Percentiles rank a stretch among this genome's conserved stretches.
Evolutionary conservation across 495 filamentous ascomycete genomes (phyloP).

Genomic region (Penicillium goetzii): DNA sequence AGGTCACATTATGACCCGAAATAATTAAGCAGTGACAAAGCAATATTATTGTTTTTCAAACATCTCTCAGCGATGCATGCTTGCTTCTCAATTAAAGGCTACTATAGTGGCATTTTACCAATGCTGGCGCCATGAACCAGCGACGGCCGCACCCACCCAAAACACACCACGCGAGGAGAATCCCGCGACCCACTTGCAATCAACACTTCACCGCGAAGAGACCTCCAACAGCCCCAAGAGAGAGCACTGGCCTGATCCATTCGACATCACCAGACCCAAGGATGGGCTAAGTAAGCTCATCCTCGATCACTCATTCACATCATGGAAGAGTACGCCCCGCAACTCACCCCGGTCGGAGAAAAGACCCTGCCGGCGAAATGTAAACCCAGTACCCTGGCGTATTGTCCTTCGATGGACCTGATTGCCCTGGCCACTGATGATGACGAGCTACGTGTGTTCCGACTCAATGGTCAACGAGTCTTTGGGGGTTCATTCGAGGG

Average conservation of each 20-base stretch:
- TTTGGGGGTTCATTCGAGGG: constrained; percentile 59
- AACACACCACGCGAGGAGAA: constrained; percentile 40
- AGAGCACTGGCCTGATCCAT: constrained; percentile 6
- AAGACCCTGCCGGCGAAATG: constrained; percentile 59
- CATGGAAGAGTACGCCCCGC: constrained; percentile 37
- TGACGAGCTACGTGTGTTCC: constrained; percentile 63
- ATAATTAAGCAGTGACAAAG: not conserved
- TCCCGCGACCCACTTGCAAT: constrained; percentile 29
- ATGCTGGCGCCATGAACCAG: not conserved
- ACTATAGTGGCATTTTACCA: not conserved
- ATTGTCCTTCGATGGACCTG: constrained; percentile 84
- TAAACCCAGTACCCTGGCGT: constrained; percentile 61
- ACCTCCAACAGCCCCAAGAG: not conserved
- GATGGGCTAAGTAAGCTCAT: constrained; percentile 27
- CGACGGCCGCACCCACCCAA: constrained; percentile 7
- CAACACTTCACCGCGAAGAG: constrained; percentile 26
- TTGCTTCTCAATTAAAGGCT: not conserved
- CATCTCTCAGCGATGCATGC: too few species aligned
- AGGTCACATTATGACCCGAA: not conserved
- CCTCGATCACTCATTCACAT: constrained; percentile 8
- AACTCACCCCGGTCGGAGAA: constrained; percentile 55
- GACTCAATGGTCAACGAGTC: constrained; percentile 70
- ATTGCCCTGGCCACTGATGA: constrained; percentile 70
- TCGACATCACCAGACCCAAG: not conserved
- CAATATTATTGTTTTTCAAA: too few species aligned